Percentiles rank a stretch among this genome's conserved stretches.
phyloP scores from a whole-genome alignment of 441 rosid species.

The Viola pubescens region DNA sequence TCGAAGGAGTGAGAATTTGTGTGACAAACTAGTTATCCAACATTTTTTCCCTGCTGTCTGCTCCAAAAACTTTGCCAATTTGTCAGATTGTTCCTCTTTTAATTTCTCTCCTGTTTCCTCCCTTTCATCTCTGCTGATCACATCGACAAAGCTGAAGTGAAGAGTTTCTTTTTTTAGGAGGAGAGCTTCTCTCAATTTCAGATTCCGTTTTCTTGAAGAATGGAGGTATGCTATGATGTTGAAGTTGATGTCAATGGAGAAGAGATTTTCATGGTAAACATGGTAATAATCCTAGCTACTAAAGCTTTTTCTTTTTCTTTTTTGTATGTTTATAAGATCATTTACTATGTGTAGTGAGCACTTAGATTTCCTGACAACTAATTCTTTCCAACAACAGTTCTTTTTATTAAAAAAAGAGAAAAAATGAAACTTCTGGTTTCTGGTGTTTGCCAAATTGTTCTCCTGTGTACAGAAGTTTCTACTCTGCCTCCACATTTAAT shows the following conservation, averaged over 20 bases:
- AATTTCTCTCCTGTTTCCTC: background rate
- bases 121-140: background rate
- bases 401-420: too few species aligned
- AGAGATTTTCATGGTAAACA: conserved; percentile 40
- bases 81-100: background rate
- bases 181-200: conserved; percentile 8
- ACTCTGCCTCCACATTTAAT: conserved; percentile 1
- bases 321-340: background rate
- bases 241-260: conserved; percentile 52
- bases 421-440: too few species aligned
- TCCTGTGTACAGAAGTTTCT: background rate
- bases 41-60: background rate
- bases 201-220: conserved; percentile 9
- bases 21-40: background rate
- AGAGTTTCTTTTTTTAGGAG: conserved; percentile 9
- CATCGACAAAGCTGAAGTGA: conserved; percentile 21
- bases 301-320: background rate
- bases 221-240: conserved; percentile 37
- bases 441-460: background rate
- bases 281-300: conserved; percentile 23
- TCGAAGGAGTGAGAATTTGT: background rate
- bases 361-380: background rate
- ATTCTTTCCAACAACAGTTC: too few species aligned
- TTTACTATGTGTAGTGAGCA: background rate
- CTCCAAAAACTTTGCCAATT: background rate